A percentile compares a stretch with the other conserved stretches of the same genome.
Evolutionary conservation across 2,329 filamentous ascomycete species (phyloP).

Genomic region (Apiospora malaysiana): DNA sequence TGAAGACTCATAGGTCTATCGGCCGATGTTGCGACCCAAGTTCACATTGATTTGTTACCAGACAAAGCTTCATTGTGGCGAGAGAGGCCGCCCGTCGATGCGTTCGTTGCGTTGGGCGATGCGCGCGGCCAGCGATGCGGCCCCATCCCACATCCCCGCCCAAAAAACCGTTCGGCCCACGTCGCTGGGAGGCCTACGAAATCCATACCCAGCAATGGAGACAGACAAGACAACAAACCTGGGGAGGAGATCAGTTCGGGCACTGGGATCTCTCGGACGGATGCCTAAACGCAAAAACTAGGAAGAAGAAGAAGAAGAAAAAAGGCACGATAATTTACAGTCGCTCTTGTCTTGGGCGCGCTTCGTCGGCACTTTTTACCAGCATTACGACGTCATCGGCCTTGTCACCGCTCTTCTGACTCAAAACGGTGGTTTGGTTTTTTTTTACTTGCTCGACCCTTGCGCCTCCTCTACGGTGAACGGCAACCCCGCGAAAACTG

Average conservation of each 20-base stretch:
- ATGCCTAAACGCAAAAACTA: neutral
- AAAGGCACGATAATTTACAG: neutral
- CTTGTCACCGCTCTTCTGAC: constrained; percentile 15
- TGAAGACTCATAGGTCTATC: neutral
- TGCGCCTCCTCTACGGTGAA: neutral
- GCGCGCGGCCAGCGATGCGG: constrained; percentile 17
- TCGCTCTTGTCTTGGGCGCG: neutral
- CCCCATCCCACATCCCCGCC: neutral
- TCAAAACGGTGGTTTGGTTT: neutral
- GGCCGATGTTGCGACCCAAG: neutral
- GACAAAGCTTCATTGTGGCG: neutral
- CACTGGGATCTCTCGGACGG: neutral
- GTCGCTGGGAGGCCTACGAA: constrained; percentile 5
- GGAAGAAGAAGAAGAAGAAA: neutral
- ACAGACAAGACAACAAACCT: constrained; percentile 1
- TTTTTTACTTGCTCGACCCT: neutral
- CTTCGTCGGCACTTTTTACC: constrained; percentile 3
- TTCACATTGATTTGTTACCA: neutral
- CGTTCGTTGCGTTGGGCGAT: neutral
- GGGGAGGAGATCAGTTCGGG: neutral
- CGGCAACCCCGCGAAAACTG: constrained; percentile 9
- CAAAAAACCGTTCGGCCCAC: neutral
- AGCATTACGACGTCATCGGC: constrained; percentile 15
- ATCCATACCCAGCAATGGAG: constrained; percentile 12
- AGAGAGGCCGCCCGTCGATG: neutral